These are phyloP conservation scores for Nemophila menziesii DNA, from an alignment of 257 asterid species.

Conservation along the genomic window DNA sequence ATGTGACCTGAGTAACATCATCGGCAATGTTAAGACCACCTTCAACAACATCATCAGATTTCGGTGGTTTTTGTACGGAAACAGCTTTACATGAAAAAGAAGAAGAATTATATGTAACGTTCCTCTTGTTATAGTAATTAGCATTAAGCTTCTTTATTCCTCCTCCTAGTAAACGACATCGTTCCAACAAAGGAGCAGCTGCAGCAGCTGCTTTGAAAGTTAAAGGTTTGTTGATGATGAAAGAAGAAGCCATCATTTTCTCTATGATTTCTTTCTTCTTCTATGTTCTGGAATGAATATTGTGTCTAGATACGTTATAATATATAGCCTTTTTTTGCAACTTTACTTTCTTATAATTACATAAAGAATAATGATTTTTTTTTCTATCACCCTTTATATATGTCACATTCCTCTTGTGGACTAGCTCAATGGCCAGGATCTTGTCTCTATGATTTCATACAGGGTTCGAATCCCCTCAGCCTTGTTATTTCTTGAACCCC, in stretches of 20 bases:
- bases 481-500: too few relatives aligned
- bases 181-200: constrained; percentile 12
- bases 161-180: constrained; percentile 16
- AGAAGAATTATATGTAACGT: neutral
- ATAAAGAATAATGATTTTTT: too few relatives aligned
- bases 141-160: constrained; percentile 11
- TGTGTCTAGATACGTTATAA: too few relatives aligned
- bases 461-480: too few relatives aligned
- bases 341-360: too few relatives aligned
- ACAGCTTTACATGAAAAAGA: constrained; percentile 47
- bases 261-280: too few relatives aligned
- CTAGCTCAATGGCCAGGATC: too few relatives aligned
- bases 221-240: constrained; percentile 3
- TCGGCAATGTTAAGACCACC: constrained; percentile 92
- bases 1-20: constrained; percentile 77
- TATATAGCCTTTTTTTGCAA: too few relatives aligned
- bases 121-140: constrained; percentile 13
- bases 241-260: neutral
- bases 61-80: constrained; percentile 32
- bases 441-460: too few relatives aligned
- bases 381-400: too few relatives aligned
- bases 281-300: too few relatives aligned
- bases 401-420: too few relatives aligned
- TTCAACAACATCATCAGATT: constrained; percentile 39
- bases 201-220: constrained; percentile 19